Evolutionary conservation across 345 rosid genomes (phyloP), one percentile per base, ranked within the genome.

Genomic region (Arabidopsis arenosa): DNA sequence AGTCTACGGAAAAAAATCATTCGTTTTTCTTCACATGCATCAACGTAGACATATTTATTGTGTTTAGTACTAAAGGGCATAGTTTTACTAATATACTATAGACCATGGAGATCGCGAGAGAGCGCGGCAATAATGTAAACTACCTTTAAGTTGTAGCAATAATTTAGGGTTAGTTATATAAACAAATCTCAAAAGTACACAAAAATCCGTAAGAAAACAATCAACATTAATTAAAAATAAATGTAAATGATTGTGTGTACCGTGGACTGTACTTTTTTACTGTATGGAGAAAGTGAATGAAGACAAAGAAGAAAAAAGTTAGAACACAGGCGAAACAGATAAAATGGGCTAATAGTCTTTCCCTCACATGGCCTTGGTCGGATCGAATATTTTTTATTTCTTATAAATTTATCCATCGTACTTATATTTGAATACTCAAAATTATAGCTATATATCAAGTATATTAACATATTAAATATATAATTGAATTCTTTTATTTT

Each of bases 321-420:
- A 41, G 41, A 56, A 53, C 53, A 63, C 28, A 77, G 61, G n/a
- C 28, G 49, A 62, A 53, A 54, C 51, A 54, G 71, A 47, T 9
- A 6, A 70, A 68, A 56, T 70, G 67, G 80, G 72, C 80, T 63
- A 28, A 48, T 47, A 37, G 61, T 77, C 61, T 57, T 37, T 58
- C 56, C 53, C 28, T 65, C 80, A 77, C 80, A 77, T 77, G 80
- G 76, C 76, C 15, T 49, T 64, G 39, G 76, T 77, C 80, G 80
- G 76, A 48, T 23, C 4, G 1, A 39, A 28, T 37, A 36, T 62
- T 51, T 51, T 71, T n/a, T 8, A 9, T 44, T 71, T 71, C 15
- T 2, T 7, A 17, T 14, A 18, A 3, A 0, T 33, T 44, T 70
- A 56, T 44, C 7, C 2, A 6, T 36, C 11, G 2, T 60, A 2